phyloP scores from a whole-genome alignment of 225 moss, liverwort and hornwort species.

The Sphagnum contortum region DNA sequence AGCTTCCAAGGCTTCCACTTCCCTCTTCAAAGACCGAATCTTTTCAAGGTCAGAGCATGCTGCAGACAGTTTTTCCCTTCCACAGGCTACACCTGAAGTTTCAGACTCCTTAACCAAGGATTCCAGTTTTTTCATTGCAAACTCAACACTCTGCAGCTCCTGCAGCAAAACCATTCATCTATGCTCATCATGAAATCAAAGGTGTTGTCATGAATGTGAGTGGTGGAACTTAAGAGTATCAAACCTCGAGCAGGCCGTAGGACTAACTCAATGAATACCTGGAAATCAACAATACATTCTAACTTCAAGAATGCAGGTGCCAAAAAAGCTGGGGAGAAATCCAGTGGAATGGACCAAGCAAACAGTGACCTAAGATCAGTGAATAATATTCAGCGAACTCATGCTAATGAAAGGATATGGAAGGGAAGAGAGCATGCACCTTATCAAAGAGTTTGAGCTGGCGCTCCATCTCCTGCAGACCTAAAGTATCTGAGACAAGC shows the following conservation, averaged over 20 bases:
- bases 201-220: too few relatives aligned
- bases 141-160: constrained; percentile 51
- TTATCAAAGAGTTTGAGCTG: constrained; percentile 43
- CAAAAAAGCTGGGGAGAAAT: too few relatives aligned
- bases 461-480: constrained; percentile 37
- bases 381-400: too few relatives aligned
- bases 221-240: too few relatives aligned
- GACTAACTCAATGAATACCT: too few relatives aligned
- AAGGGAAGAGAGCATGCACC: constrained; percentile 10
- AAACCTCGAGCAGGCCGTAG: too few relatives aligned
- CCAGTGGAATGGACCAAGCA: too few relatives aligned
- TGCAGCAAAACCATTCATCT: constrained; percentile 11
- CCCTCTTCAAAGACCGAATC: constrained; percentile 40
- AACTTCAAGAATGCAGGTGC: too few relatives aligned
- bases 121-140: constrained; percentile 49
- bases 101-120: constrained; percentile 58
- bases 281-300: too few relatives aligned
- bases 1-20: constrained; percentile 37
- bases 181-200: too few relatives aligned
- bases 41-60: constrained; percentile 34
- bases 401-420: background rate
- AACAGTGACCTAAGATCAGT: too few relatives aligned
- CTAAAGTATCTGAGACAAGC: constrained; percentile 33
- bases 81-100: constrained; percentile 21
- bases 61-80: constrained; percentile 20